Evolutionary conservation across 2,329 filamentous ascomycete genomes (phyloP).

Genomic region (Colletotrichum spaethianum): DNA sequence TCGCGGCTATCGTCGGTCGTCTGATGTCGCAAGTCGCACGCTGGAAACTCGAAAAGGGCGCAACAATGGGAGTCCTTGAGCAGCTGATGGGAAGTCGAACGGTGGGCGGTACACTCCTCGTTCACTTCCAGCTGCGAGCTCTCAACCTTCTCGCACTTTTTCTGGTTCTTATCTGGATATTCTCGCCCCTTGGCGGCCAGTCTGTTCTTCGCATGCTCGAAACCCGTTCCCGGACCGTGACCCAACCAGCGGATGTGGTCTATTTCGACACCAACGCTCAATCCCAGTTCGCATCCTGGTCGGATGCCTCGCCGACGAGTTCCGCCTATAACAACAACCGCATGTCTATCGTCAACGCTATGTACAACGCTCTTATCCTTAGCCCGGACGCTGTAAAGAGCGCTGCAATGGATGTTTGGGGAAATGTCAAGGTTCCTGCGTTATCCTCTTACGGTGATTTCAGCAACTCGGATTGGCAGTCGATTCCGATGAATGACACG

Average conservation of each 20-base stretch:
- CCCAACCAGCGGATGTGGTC: not conserved
- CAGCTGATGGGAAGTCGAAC: conserved; percentile 50
- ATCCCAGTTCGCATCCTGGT: not conserved
- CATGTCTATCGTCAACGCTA: not conserved
- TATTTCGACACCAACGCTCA: conserved; percentile 2
- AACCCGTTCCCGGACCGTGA: not conserved
- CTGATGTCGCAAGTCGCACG: conserved; percentile 45
- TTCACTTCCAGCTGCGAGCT: conserved; percentile 46
- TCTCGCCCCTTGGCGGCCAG: conserved; percentile 51
- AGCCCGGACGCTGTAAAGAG: conserved; percentile 43
- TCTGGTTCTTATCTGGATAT: conserved; percentile 47
- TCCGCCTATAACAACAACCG: not conserved
- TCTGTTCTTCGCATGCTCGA: conserved; percentile 44
- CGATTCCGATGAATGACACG: not conserved
- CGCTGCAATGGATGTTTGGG: conserved; percentile 46
- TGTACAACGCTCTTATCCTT: conserved; percentile 43
- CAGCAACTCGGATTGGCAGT: not conserved
- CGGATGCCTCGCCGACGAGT: not conserved
- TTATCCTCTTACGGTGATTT: not conserved
- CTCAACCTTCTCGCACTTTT: conserved; percentile 46
- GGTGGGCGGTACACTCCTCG: conserved; percentile 45
- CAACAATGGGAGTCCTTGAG: conserved; percentile 46
- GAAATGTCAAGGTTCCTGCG: conserved; percentile 48
- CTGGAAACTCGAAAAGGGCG: conserved; percentile 48
- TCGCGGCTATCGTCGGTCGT: conserved; percentile 47